Base-by-base conservation (phyloP, 2,329 filamentous ascomycete genomes). In the Rutstroemia sp. region DNA sequence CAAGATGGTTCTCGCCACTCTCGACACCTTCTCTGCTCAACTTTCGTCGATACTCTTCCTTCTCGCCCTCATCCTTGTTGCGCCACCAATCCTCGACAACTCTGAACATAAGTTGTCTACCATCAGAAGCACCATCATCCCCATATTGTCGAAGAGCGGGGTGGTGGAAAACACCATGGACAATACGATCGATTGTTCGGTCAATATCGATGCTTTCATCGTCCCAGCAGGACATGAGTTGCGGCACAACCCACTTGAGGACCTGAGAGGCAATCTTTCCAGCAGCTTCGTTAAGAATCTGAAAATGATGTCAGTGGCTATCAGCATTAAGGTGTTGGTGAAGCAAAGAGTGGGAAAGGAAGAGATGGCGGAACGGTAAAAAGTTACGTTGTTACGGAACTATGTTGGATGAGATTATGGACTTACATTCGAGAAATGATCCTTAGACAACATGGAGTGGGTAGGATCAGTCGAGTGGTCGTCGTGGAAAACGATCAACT, bases 381-480 rank as follows among this genome's bases (percentile, higher is more conserved):
- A 23, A 5, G 23, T 23, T 3, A 23, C 23, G 1, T 23, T 23
- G 3, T 10, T 10, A 10, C 1, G 27, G 27, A 30, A 30, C 7
- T 10, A 9, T 1, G 27, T 17, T 40, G 17, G 16, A 19, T 3
- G 12, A 17, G 7, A 34, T 16, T 2, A 10, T 30, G 9, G 21
- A 61, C 64, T 52, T 60, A 67, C 64, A 21, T 69, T 70, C 65
- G 77, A 72, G 71, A 96, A 96, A 73, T 96, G 92, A 67, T 96
- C 92, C 75, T 96, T 96, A 58, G 90, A 91, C 52, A 96, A 76
- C 92, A 96, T 96, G 19, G 89, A 95, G 75, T 96, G 92, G 1
- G 92, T 96, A 0, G 92, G 92, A 67, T 96, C 87, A 19, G 83
- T 84, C 60, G 76, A 87, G 51, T 80, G 60, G 67, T 95, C 86